Evolutionary conservation across 2,329 filamentous ascomycete species (phyloP), one percentile per base, ranked within the genome.

Genomic region (Raffaelea ambrosiae): DNA sequence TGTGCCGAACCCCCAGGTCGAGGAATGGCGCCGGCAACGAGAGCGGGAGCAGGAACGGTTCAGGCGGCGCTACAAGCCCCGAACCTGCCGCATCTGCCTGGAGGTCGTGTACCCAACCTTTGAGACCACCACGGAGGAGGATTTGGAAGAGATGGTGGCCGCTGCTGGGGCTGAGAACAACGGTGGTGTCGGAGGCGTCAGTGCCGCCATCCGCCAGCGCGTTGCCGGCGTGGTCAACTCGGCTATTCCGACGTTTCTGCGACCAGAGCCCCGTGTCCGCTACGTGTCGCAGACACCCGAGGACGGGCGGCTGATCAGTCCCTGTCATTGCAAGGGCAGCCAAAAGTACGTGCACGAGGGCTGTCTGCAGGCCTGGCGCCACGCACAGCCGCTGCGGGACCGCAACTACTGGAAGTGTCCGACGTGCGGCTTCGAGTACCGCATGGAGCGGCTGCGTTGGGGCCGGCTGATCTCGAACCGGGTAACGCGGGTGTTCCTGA

Each of bases 291-390:
- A 86, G 52, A 86, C 88, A 54, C 74, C 81, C 7, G 75, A 83
- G 54, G 76, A 84, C 26, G 88, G 88, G 36, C 83, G 88, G 44
- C 72, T 98, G 23, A 77, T 97, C 57, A 85, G 86, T 47, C 93
- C 93, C 33, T 98, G 93, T 73, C 82, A 84, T 67, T 98, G 93
- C 75, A 94, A 88, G 68, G 93, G 93, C 46, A 88, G 86, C 36
- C 87, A 91, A 57, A 87, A 87, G 68, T 96, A 95, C 66, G 89
- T 97, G 21, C 93, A 98, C 64, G 88, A 96, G 65, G 85, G 82
- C 26, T 98, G 93, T 61, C 73, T 98, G 43, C 80, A 86, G 58
- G 74, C 79, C 11, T 97, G 90, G 88, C 80, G 93, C 56, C 76
- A 83, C 53, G 77, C 86, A 40, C 81, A 88, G 60, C 84, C 86